A percentile compares a stretch with the other conserved stretches of the same genome.
phyloP scores from a whole-genome alignment of 495 filamentous ascomycete genomes.

The Echria macrotheca region DNA sequence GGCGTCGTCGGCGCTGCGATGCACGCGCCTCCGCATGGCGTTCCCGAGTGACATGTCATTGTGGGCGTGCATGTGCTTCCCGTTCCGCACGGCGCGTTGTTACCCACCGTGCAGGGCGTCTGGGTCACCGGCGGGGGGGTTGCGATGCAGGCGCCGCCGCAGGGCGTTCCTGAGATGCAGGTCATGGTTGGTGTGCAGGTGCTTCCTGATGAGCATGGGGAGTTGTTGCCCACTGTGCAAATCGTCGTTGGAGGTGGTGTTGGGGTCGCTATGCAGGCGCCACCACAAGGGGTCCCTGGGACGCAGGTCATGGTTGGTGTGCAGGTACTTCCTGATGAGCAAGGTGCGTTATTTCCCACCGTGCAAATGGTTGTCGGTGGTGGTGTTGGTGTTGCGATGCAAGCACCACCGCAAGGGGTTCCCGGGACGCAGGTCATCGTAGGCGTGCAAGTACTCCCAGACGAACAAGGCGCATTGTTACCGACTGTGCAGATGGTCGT shows the following conservation, averaged over 20 bases:
- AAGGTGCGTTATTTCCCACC: not conserved
- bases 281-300: not conserved
- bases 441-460: not conserved
- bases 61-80: not conserved
- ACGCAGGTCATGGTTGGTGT: not conserved
- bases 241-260: not conserved
- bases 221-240: not conserved
- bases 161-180: not conserved
- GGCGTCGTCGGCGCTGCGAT: not conserved
- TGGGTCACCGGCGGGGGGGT: not conserved
- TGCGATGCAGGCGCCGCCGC: not conserved
- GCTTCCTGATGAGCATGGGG: not conserved
- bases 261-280: not conserved
- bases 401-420: not conserved
- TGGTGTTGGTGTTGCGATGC: not conserved
- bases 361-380: not conserved
- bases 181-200: not conserved
- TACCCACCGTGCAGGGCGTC: not conserved
- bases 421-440: not conserved
- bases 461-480: not conserved
- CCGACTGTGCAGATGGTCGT: not conserved
- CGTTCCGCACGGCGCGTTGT: not conserved
- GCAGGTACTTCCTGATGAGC: not conserved
- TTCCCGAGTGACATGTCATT: not conserved
- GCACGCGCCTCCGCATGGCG: not conserved